Base-by-base conservation (phyloP, 164 flowering plant genomes). In the Sedum album region DNA sequence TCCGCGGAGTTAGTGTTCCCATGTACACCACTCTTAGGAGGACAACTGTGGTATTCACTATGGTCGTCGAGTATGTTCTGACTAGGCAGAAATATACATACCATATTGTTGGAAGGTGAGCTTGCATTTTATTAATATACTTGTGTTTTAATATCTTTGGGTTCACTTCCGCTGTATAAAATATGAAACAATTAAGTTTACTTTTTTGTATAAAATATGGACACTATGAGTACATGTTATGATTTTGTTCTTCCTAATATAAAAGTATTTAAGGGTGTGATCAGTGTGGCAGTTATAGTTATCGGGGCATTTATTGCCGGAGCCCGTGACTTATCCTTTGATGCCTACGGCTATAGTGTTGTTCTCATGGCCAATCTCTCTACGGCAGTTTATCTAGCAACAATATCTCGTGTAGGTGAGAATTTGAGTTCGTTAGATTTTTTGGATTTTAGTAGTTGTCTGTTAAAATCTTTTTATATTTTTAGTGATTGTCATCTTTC, bases 251-350 rank as follows among this genome's bases (percentile, higher is more conserved):
- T 21, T 57, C 20, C 62, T 57, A 57, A 57, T 20, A 28, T 11
- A 57, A 57, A 57, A 57, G 66, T 35, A 64, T 33, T 18, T 9
- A 64, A 64, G 62, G 62, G 62, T 57, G 1, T 57, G 35, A 57
- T 79, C 90, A 93, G 98, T 88, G 98, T 93, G 78, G 95, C 81
- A 51, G 73, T 93, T 80, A 93, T 93, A 18, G 85, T 93, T 71
- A 68, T 89, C 76, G 97, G 98, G 69, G 97, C 98, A 75, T 82
- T 89, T 76, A 72, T 91, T 77, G 98, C 97, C 36, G 98, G 98
- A 77, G 83, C 93, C 70, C 84, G 95, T 72, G 98, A 91, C 79
- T 80, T 93, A 74, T 91, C 98, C 67, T 93, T 82, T 82, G 97
- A 91, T 76, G 77, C 82, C 49, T 85, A 88, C 76, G 91, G 96